Base-by-base conservation (phyloP, 1,284 basidiomycete species). In the Moesziomyces sp. region DNA sequence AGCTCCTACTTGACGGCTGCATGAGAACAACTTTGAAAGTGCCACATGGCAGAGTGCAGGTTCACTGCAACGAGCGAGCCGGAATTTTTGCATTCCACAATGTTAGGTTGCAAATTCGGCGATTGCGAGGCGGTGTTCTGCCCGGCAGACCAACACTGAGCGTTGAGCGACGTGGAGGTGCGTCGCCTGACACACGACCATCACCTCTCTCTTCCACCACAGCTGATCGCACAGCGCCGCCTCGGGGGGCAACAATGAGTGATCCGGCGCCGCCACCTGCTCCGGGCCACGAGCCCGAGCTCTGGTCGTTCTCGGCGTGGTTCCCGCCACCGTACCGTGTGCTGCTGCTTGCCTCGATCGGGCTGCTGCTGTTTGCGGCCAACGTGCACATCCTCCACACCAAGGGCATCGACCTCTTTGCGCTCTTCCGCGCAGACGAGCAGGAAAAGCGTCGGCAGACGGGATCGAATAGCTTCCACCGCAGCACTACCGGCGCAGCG, bases 241-340 rank as follows among this genome's bases (percentile, higher is more conserved):
- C 16, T 11, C 21, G 11, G 24, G 38, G 21, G 21, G 21, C 21
- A 21, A 46, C 35, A 11, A 68, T 68, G 66, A 62, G 59, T 52
- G 66, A 58, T 47, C 52, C 59, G 59, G 48, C 49, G 40, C 52
- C 14, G 52, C 66, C 35, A 48, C 52, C 5, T 16, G 62, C 59
- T 52, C 60, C 60, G 16, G 16, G 23, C 18, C 58, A 61, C 51
- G 68, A 65, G 30, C 40, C 48, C 18, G 35, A 61, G 21, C 52
- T 61, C 1, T 65, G 61, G 43, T 66, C 75, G 6, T 83, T 83
- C 48, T 78, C 78, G 11, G 73, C 67, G 16, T 74, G 69, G 21
- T 69, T 83, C 30, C 82, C 82, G 21, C 82, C 80, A 10, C 77
- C 80, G 5, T 82, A 82, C 50, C 76, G 82, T 35, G 79, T 83